Base-by-base conservation (phyloP, 768 basidiomycete genomes). In the Mycena indigotica region DNA sequence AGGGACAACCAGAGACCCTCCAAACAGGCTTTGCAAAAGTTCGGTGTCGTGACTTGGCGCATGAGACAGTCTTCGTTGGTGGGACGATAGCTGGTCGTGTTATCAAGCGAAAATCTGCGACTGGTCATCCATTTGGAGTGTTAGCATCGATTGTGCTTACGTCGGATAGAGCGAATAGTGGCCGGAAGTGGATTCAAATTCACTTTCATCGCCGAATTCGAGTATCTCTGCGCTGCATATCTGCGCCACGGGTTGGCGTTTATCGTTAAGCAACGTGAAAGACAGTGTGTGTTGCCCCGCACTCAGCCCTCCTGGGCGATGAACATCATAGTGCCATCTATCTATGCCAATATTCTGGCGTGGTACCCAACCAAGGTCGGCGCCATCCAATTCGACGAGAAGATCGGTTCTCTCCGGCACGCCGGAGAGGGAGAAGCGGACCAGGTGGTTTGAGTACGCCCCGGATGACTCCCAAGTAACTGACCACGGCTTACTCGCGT, bases 31-130 rank as follows among this genome's bases (percentile, higher is more conserved):
- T 77, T 83, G 77, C 91, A 92, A 67, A 92, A 88, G 66, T 87
- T 82, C 53, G 88, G 85, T 0, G 80, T 77, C 26, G 80, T 84
- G 39, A 90, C 85, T 52, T 75, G 73, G 39, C 91, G 88, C 91
- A 93, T 92, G 46, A 92, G 82, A 67, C 91, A 92, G 68, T 85
- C 87, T 58, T 89, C 85, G 61, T 91, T 89, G 2, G 90, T 92
- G 3, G 91, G 91, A n/a, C 91, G 82, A 70, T 88, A 92, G 3
- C 82, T 80, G 0, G 87, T 91, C 51, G 70, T 69, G 64, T 91
- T 89, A 35, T 74, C 69, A 29, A 85, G 77, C 0, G 86, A 88
- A 66, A 80, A 91, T 19, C 88, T 89, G 59, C 19, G 4, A 24
- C 40, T n/a, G 29, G 26, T 10, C 23, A 26, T 46, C n/a, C 35